These are phyloP conservation scores for Ceratobasidium sp. DNA, from an alignment of 1,284 basidiomycete genomes.

Conservation along the genomic window DNA sequence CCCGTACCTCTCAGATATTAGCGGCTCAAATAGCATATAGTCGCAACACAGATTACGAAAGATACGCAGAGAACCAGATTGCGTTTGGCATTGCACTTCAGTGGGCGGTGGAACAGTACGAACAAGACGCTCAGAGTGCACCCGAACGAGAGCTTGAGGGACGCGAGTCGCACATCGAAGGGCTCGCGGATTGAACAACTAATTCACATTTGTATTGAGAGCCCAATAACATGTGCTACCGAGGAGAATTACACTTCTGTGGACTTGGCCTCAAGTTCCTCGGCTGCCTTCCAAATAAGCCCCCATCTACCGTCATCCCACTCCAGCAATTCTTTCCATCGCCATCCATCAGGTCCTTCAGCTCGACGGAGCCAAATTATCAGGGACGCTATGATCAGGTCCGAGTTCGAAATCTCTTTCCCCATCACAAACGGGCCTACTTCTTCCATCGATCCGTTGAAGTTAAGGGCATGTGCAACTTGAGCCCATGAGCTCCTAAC, in stretches of 20 bases:
- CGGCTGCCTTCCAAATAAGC: constrained; percentile 9
- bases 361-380: constrained; percentile 25
- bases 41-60: constrained; percentile 32
- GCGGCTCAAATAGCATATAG: constrained; percentile 38
- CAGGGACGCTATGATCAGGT: constrained; percentile 9
- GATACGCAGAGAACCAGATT: constrained; percentile 33
- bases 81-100: constrained; percentile 19
- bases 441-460: not conserved
- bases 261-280: constrained; percentile 11
- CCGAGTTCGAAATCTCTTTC: constrained; percentile 5
- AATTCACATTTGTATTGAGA: not conserved
- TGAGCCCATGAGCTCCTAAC: not conserved
- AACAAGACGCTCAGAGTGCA: not conserved
- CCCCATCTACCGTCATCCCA: constrained; percentile 32
- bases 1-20: constrained; percentile 24
- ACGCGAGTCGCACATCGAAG: constrained; percentile 7
- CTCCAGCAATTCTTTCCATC: constrained; percentile 5
- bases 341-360: not conserved
- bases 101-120: constrained; percentile 37
- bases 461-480: not conserved
- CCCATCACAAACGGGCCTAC: constrained; percentile 27
- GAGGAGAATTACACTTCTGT: not conserved
- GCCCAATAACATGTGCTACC: not conserved
- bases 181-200: constrained; percentile 6
- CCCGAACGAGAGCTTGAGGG: not conserved